Base-by-base conservation (phyloP, 305 asterid genomes). In the Ilex paraguariensis region DNA sequence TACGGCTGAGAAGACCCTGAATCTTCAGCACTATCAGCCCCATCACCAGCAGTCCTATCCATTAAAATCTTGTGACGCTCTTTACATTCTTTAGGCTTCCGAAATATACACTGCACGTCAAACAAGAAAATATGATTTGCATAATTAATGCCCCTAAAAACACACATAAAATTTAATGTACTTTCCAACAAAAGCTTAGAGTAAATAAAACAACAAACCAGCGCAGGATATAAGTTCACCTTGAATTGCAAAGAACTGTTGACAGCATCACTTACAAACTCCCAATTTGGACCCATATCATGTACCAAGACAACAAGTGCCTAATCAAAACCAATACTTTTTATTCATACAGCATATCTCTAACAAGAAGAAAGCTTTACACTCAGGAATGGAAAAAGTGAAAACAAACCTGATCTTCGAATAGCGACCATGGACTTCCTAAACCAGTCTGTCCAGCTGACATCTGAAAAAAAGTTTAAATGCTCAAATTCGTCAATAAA, bases 281-380 rank as follows among this genome's bases (percentile, higher is more conserved):
- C 95, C 96, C 96, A 88, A 72, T 84, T 84, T n/a, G 90, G 88
- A 57, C 95, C 95, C 84, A 86, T 52, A 79, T 88, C 96, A 66
- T 88, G 96, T 66, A 79, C 92, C 74, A 88, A 75, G 76, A 88
- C 96, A 54, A 88, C 84, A 66, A 86, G 95, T 59, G 95, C 94
- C 95, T 85, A 71, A 64, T n/a, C 17, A 33, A 6, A 40, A 42
- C 61, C 54, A 13, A 31, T 30, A 58, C 55, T 62, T 60, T 33
- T 64, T 59, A 21, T 65, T 57, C 63, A 39, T 57, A 50, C 63
- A 69, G 17, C 66, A 21, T 17, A 60, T 13, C 62, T 56, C 49
- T 30, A 62, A 57, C 50, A 32, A 15, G 52, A 66, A 44, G 56
- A 40, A 78, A 42, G 15, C 67, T 51, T 31, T 59, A 66, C 64